Evolutionary conservation across 345 rosid genomes (phyloP).

Genomic region (Nasturtium officinale): DNA sequence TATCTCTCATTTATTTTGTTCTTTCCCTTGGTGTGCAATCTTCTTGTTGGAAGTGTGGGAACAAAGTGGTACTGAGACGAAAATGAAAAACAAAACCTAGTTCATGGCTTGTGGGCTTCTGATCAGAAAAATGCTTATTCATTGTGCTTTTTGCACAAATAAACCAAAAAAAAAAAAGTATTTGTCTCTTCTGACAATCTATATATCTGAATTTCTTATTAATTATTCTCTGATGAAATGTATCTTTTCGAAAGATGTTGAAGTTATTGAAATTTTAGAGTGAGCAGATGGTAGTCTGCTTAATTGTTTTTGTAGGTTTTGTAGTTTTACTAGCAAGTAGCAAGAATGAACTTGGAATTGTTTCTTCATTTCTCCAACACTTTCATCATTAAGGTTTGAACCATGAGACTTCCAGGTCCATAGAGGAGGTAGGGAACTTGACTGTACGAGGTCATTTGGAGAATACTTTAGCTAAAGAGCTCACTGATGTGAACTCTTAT

Average conservation of each 20-base stretch:
- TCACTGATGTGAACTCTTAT: neutral
- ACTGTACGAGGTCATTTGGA: neutral
- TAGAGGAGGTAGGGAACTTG: too few relatives aligned
- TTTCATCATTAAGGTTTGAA: neutral
- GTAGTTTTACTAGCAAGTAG: neutral
- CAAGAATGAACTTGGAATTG: neutral
- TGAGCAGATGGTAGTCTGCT: neutral
- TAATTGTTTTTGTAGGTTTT: neutral
- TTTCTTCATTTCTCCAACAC: neutral
- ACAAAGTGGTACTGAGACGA: slow-evolving; percentile 51
- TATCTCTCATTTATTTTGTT: slow-evolving; percentile 40
- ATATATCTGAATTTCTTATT: neutral
- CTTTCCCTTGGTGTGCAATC: slow-evolving; percentile 46
- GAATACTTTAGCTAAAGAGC: neutral
- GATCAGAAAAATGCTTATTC: slow-evolving; percentile 42
- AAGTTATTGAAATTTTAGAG: neutral
- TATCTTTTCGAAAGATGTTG: neutral
- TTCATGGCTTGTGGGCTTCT: slow-evolving; percentile 72
- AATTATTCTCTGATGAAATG: neutral
- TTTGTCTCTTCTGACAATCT: slow-evolving; percentile 20
- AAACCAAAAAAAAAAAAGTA: slow-evolving; percentile 12
- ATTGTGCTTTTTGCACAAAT: slow-evolving; percentile 43
- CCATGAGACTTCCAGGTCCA: neutral
- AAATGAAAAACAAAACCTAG: slow-evolving; percentile 33
- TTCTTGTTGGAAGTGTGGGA: slow-evolving; percentile 56